These are phyloP conservation scores for Apiotrichum laibachii DNA, from an alignment of 1,284 basidiomycete species.

Conservation along the genomic window DNA sequence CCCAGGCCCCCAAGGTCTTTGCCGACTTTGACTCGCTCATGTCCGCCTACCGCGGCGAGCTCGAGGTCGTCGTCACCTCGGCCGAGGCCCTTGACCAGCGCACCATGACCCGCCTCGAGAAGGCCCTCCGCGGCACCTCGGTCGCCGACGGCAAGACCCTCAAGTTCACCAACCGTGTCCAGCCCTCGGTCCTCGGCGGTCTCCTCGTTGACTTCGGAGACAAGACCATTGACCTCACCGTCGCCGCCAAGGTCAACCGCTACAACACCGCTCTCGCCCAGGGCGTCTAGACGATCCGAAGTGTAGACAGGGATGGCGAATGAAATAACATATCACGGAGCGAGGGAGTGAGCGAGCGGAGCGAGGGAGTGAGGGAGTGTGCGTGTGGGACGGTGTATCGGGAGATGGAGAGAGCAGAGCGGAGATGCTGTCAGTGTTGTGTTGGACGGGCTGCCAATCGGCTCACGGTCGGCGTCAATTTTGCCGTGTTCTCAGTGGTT, in stretches of 20 bases:
- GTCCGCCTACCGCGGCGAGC: conserved; percentile 85
- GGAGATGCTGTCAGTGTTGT: neutral
- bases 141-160: conserved; percentile 80
- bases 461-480: too few relatives aligned
- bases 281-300: conserved; percentile 32
- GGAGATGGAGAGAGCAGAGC: neutral
- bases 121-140: conserved; percentile 77
- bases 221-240: conserved; percentile 90
- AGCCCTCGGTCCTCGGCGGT: conserved; percentile 81
- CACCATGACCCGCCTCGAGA: conserved; percentile 75
- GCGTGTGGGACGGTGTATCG: too few relatives aligned
- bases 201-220: conserved; percentile 96
- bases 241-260: conserved; percentile 88
- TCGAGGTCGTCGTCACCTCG: conserved; percentile 88
- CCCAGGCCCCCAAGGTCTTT: conserved; percentile 80
- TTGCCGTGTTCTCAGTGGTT: too few relatives aligned
- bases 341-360: too few relatives aligned
- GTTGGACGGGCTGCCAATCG: too few relatives aligned
- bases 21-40: conserved; percentile 89
- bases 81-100: conserved; percentile 69
- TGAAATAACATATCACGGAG: conserved; percentile 24
- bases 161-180: conserved; percentile 89
- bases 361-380: too few relatives aligned
- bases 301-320: conserved; percentile 19
- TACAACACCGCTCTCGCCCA: conserved; percentile 80